Conservation (phyloP, 495 filamentous ascomycete genomes). For the Pseudoneurospora amorphoporcata region DNA sequence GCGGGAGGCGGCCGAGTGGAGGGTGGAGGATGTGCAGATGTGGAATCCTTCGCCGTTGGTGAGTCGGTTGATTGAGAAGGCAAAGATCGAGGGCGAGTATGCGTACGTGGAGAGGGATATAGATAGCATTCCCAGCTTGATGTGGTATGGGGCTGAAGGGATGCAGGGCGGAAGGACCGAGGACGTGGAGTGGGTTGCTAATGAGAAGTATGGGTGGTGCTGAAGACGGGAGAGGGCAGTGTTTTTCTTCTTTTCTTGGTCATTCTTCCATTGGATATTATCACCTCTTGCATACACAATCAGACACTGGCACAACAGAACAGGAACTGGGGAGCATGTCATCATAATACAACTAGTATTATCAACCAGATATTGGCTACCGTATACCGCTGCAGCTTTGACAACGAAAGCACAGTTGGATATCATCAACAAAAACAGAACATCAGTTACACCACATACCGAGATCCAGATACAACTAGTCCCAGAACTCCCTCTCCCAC, state of each 20-base stretch:
- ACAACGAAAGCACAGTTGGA: background rate
- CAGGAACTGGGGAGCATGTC: background rate
- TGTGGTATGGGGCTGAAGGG: slow-evolving; percentile 39
- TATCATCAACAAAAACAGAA: background rate
- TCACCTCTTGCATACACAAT: background rate
- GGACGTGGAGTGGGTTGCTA: slow-evolving; percentile 72
- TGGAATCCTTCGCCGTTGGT: slow-evolving; percentile 40
- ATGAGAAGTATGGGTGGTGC: slow-evolving; percentile 95
- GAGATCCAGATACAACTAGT: background rate
- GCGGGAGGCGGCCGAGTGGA: slow-evolving; percentile 33
- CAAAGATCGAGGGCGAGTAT: slow-evolving; percentile 23
- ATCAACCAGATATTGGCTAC: background rate
- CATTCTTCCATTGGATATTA: background rate
- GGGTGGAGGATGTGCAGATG: slow-evolving; percentile 33
- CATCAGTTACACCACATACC: background rate
- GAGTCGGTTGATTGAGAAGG: slow-evolving; percentile 26
- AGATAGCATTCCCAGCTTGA: slow-evolving; percentile 43
- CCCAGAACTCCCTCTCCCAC: background rate
- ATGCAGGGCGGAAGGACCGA: slow-evolving; percentile 52
- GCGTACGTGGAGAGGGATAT: slow-evolving; percentile 34
- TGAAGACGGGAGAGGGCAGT: slow-evolving; percentile 27
- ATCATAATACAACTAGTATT: background rate
- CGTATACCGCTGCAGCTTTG: background rate
- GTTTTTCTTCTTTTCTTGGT: background rate
- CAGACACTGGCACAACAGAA: background rate